These are phyloP conservation scores for Strobilomyces dryophilus DNA, from an alignment of 768 basidiomycete species.

Conservation along the genomic window DNA sequence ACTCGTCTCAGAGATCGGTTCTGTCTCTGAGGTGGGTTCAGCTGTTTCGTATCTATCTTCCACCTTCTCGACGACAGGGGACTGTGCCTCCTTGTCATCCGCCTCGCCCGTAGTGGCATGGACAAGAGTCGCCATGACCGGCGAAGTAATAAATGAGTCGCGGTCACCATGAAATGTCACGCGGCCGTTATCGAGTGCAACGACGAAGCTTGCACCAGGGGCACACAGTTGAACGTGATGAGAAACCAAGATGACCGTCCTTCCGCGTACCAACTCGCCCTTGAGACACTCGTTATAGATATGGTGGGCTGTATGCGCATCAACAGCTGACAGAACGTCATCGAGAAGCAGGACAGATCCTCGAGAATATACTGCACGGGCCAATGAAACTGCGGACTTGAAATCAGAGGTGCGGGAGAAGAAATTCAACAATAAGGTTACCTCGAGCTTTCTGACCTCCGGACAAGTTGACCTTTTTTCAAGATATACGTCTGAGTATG, in stretches of 20 bases:
- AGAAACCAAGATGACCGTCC: constrained; percentile 87
- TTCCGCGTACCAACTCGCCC: constrained; percentile 71
- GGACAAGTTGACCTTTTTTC: constrained; percentile 26
- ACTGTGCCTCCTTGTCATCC: constrained; percentile 40
- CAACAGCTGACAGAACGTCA: constrained; percentile 74
- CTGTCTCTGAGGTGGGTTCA: constrained; percentile 24
- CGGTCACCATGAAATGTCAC: constrained; percentile 68
- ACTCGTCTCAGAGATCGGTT: constrained; percentile 37
- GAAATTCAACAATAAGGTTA: constrained; percentile 19
- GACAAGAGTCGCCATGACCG: constrained; percentile 60
- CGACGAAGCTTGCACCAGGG: constrained; percentile 75
- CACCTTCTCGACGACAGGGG: constrained; percentile 3
- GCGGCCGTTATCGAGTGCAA: constrained; percentile 69
- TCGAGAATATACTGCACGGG: constrained; percentile 87
- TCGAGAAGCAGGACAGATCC: constrained; percentile 81
- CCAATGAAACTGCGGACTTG: constrained; percentile 51
- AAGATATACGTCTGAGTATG: not conserved
- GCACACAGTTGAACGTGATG: constrained; percentile 91
- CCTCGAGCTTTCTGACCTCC: constrained; percentile 70
- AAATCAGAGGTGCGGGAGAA: not conserved
- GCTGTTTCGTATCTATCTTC: constrained; percentile 3
- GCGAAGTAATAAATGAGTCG: constrained; percentile 62
- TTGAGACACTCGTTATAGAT: constrained; percentile 75
- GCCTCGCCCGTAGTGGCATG: constrained; percentile 46
- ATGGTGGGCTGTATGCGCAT: constrained; percentile 81